Evolutionary conservation across 108 stramenopile genomes (phyloP).

Genomic region (Discostella stelligeroides): DNA sequence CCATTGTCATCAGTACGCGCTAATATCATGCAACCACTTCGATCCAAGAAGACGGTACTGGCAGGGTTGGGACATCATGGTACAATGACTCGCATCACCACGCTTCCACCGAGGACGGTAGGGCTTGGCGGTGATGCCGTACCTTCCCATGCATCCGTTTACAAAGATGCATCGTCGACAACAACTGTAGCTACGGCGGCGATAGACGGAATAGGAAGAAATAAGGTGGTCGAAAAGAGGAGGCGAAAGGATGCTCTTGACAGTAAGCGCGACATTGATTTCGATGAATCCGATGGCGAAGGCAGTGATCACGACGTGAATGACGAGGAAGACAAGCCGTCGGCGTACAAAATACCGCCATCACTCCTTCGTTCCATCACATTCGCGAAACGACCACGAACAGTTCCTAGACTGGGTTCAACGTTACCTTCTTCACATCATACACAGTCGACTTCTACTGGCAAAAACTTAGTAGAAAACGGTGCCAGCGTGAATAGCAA

Average conservation of each 20-base stretch:
- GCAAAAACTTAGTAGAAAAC: neutral
- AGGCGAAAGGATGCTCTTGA: neutral
- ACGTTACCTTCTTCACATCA: no score
- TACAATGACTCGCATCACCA: slow-evolving; percentile 8
- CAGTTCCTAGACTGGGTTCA: neutral
- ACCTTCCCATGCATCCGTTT: neutral
- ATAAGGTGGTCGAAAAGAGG: neutral
- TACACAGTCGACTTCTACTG: neutral
- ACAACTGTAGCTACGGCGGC: no score
- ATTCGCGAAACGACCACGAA: neutral
- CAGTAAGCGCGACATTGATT: neutral
- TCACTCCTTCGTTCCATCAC: neutral
- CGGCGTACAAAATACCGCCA: neutral
- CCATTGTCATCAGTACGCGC: neutral
- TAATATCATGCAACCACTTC: no score
- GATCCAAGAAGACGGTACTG: no score
- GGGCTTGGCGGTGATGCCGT: neutral
- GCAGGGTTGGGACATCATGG: slow-evolving; percentile 7
- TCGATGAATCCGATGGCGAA: neutral
- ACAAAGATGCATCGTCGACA: neutral
- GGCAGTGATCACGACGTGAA: neutral
- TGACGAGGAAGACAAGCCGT: neutral
- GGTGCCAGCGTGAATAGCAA: slow-evolving; percentile 2
- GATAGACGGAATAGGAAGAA: no score
- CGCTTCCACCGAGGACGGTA: no score